Percentiles rank a stretch among this genome's conserved stretches.
Conservation (phyloP, 139 green algal genomes). For the Tetraselmis chui region DNA sequence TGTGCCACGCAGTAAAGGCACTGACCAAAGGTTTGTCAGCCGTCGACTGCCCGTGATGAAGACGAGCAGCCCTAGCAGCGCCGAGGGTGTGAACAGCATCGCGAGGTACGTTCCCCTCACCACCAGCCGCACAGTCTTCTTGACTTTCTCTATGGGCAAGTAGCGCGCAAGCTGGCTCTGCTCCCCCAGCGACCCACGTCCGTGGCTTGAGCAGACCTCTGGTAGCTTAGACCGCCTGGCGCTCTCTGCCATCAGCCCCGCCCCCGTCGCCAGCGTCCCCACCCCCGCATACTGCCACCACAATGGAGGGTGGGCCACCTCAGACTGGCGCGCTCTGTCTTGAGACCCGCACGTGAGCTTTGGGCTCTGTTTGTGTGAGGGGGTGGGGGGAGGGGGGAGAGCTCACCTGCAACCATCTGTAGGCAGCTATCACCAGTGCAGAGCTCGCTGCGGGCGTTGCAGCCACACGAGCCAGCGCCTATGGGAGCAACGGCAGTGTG, state of each 20-base stretch:
- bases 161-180: too few relatives aligned
- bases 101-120: background rate
- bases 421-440: background rate
- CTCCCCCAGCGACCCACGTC: background rate
- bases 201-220: background rate
- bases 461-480: background rate
- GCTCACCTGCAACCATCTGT: too few relatives aligned
- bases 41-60: background rate
- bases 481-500: background rate
- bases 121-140: background rate
- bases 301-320: too few relatives aligned
- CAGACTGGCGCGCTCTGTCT: too few relatives aligned
- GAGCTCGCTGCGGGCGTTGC: background rate
- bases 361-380: too few relatives aligned
- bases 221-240: background rate
- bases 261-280: background rate
- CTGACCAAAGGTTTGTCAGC: background rate
- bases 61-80: background rate
- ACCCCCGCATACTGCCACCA: background rate
- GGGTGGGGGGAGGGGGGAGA: too few relatives aligned
- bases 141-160: background rate
- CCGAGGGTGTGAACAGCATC: background rate
- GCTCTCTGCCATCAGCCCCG: background rate
- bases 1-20: too few relatives aligned
- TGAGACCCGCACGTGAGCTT: too few relatives aligned